Conservation (phyloP, 2,329 filamentous ascomycete species). For the Arthrobotrys sinensis region DNA sequence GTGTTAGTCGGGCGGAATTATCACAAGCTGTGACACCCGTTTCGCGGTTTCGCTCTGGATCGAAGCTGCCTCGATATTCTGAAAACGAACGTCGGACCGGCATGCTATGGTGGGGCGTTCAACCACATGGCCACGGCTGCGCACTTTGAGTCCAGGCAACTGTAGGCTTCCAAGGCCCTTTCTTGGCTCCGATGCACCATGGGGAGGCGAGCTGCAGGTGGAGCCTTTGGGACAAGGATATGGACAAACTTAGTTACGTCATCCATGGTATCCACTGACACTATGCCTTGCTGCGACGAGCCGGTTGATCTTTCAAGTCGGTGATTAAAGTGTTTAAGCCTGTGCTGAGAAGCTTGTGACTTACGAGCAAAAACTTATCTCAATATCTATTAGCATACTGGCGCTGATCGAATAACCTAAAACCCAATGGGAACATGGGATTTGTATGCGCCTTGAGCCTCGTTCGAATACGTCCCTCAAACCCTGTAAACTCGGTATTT, state of each 20-base stretch:
- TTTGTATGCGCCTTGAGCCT: not conserved
- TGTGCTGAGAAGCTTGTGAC: not conserved
- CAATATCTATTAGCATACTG: too few species aligned
- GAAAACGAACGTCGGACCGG: too few species aligned
- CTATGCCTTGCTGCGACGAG: slow-evolving; percentile 23
- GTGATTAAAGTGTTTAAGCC: not conserved
- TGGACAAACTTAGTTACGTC: slow-evolving; percentile 26
- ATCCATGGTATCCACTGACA: too few species aligned
- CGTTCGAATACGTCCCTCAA: not conserved
- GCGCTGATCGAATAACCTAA: not conserved
- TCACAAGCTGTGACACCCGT: too few species aligned
- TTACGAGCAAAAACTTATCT: too few species aligned
- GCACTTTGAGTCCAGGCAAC: slow-evolving; percentile 7
- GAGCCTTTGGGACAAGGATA: slow-evolving; percentile 4
- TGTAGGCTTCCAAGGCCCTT: slow-evolving; percentile 13
- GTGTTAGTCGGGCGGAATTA: too few species aligned
- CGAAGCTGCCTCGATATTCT: too few species aligned
- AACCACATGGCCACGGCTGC: slow-evolving; percentile 9
- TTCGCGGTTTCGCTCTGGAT: too few species aligned
- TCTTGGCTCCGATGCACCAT: not conserved
- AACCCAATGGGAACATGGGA: not conserved
- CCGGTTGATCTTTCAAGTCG: not conserved
- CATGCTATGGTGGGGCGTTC: not conserved
- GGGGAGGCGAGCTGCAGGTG: slow-evolving; percentile 9
- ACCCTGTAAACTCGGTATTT: slow-evolving; percentile 13